Evolutionary conservation across 345 rosid genomes (phyloP).

Genomic region (Lepidium aucheri): DNA sequence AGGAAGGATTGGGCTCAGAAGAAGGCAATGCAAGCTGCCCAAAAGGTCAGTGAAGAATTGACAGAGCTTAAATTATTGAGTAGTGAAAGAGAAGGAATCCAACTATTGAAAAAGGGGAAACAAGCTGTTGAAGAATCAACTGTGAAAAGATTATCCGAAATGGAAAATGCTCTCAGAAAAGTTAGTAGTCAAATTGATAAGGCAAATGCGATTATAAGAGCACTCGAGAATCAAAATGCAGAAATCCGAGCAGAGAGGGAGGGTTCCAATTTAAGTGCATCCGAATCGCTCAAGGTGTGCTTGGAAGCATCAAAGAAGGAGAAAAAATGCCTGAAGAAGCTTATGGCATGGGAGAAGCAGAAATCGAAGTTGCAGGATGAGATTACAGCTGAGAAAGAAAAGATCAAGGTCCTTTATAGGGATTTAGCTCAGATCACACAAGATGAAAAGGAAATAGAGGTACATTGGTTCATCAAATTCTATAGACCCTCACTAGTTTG

Average conservation of each 20-base stretch:
- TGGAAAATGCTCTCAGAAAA: conserved; percentile 73
- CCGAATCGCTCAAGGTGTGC: conserved; percentile 60
- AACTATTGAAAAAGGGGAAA: conserved; percentile 75
- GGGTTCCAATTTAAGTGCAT: conserved; percentile 78
- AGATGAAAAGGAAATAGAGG: conserved; percentile 67
- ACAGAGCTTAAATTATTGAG: conserved; percentile 68
- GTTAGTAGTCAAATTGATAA: conserved; percentile 64
- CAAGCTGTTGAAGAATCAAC: conserved; percentile 73
- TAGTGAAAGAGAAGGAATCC: conserved; percentile 70
- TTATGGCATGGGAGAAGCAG: conserved; percentile 78
- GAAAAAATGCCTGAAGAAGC: conserved; percentile 74
- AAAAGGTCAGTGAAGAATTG: conserved; percentile 67
- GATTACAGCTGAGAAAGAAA: conserved; percentile 63
- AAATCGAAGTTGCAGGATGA: conserved; percentile 64
- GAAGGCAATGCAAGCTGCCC: conserved; percentile 96
- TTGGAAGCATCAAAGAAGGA: conserved; percentile 74
- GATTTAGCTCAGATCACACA: conserved; percentile 40
- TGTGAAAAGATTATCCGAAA: conserved; percentile 60
- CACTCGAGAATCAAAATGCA: conserved; percentile 80
- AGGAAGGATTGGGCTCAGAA: conserved; percentile 91
- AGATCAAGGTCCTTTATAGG: conserved; percentile 46
- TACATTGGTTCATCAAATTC: conserved; percentile 21
- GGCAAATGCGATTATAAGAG: conserved; percentile 60
- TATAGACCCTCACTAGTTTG: not conserved
- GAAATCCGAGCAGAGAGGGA: conserved; percentile 91